phyloP scores from a whole-genome alignment of 2,329 filamentous ascomycete species.

The Penicillium sp. region DNA sequence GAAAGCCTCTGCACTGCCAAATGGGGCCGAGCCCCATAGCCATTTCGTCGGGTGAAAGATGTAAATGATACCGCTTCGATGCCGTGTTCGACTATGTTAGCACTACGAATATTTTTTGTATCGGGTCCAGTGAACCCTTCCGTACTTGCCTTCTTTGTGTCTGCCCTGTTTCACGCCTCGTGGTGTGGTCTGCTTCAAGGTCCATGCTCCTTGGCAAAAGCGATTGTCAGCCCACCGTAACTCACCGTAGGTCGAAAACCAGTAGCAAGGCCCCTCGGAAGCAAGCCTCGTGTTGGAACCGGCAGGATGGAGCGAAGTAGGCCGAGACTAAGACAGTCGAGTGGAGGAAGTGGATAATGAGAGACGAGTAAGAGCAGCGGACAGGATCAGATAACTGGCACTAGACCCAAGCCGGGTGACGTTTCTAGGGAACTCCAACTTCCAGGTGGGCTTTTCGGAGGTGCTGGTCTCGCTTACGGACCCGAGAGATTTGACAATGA shows the following conservation, averaged over 20 bases:
- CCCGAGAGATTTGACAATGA: background rate
- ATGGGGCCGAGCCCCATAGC: conserved; percentile 24
- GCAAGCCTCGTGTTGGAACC: conserved; percentile 1
- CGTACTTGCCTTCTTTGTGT: background rate
- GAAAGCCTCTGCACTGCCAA: conserved; percentile 10
- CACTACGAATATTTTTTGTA: conserved; percentile 4
- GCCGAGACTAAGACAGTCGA: conserved; percentile 9
- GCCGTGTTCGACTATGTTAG: conserved; percentile 35
- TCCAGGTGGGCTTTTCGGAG: conserved; percentile 14
- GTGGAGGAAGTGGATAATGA: conserved; percentile 27
- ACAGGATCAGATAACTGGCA: conserved; percentile 26
- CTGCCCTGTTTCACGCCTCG: background rate
- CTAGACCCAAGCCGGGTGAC: conserved; percentile 21
- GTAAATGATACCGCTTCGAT: conserved; percentile 45
- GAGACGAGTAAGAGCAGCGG: conserved; percentile 21
- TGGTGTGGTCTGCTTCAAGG: background rate
- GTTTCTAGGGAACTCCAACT: conserved; percentile 12
- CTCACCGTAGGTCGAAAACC: background rate
- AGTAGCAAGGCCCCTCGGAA: background rate
- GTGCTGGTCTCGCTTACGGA: conserved; percentile 1
- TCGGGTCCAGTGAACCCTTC: background rate
- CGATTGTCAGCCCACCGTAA: background rate
- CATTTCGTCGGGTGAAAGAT: conserved; percentile 34
- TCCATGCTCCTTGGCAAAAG: background rate
- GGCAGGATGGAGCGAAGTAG: conserved; percentile 14